A percentile compares a stretch with the other conserved stretches of the same genome.
Evolutionary conservation across 2,329 filamentous ascomycete species (phyloP).

Genomic region (Aspergillus phoenicis): DNA sequence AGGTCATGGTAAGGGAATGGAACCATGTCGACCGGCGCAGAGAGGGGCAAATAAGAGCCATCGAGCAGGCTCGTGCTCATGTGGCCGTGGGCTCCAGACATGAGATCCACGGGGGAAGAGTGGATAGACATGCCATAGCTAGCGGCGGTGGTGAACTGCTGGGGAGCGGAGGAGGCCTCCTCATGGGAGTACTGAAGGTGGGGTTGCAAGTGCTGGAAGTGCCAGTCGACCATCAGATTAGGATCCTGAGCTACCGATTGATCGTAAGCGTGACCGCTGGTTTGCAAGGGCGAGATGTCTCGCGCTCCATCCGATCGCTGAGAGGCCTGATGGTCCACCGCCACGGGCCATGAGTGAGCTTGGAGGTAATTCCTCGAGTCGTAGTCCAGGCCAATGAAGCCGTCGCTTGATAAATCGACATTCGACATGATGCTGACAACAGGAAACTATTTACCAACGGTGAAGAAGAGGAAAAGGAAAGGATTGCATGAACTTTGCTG

Average conservation of each 20-base stretch:
- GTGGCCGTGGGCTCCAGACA: constrained; percentile 62
- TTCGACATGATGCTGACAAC: constrained; percentile 42
- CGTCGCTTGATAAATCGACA: constrained; percentile 48
- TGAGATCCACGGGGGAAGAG: constrained; percentile 55
- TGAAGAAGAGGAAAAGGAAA: constrained; percentile 22
- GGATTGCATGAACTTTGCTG: constrained; percentile 7
- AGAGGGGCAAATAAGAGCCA: constrained; percentile 58
- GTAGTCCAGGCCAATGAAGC: constrained; percentile 51
- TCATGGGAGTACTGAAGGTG: constrained; percentile 49
- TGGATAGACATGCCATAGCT: constrained; percentile 57
- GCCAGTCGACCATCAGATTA: constrained; percentile 50
- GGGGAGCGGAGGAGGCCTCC: constrained; percentile 57
- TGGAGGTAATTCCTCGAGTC: constrained; percentile 51
- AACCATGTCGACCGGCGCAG: constrained; percentile 66
- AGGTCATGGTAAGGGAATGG: constrained; percentile 78
- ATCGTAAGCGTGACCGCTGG: constrained; percentile 47
- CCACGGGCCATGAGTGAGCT: constrained; percentile 46
- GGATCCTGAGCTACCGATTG: constrained; percentile 48
- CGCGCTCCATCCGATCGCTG: constrained; percentile 41
- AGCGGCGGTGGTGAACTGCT: constrained; percentile 59
- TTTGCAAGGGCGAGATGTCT: constrained; percentile 48
- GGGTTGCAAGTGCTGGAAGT: constrained; percentile 46
- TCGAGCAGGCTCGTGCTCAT: constrained; percentile 66
- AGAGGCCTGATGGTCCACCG: constrained; percentile 45
- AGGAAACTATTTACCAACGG: constrained; percentile 21